phyloP scores from a whole-genome alignment of 352 stramenopile species.

The Pythium utonaiense region DNA sequence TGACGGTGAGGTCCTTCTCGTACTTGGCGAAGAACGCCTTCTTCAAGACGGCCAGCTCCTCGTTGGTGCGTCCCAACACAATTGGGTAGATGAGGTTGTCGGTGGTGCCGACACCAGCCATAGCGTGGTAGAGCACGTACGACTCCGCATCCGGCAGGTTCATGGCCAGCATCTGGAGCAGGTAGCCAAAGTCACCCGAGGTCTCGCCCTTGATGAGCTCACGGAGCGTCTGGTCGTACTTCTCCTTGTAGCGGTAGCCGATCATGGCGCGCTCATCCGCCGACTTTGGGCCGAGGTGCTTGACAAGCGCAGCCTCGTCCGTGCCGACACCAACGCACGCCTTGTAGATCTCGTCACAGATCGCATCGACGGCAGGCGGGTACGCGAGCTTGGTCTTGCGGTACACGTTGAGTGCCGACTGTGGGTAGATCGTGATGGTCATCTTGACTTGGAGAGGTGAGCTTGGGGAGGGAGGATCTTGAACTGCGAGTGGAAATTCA shows the following conservation, averaged over 20 bases:
- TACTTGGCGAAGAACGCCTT: slow-evolving; percentile 43
- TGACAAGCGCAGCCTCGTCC: slow-evolving; percentile 56
- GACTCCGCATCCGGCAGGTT: slow-evolving; percentile 54
- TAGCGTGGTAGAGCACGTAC: slow-evolving; percentile 60
- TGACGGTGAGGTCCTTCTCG: slow-evolving; percentile 35
- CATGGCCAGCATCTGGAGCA: slow-evolving; percentile 55
- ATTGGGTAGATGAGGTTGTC: slow-evolving; percentile 61
- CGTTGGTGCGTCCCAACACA: slow-evolving; percentile 31
- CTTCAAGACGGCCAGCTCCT: slow-evolving; percentile 42
- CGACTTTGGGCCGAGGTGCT: slow-evolving; percentile 40
- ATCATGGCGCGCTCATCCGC: slow-evolving; percentile 49
- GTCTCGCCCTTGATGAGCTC: slow-evolving; percentile 64
- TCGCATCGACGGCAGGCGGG: slow-evolving; percentile 37
- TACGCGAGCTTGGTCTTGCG: slow-evolving; percentile 51
- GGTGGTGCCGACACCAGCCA: slow-evolving; percentile 47
- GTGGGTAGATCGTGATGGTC: slow-evolving; percentile 62
- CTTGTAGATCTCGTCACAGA: slow-evolving; percentile 61
- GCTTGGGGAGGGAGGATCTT: slow-evolving; percentile 16
- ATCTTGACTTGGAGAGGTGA: slow-evolving; percentile 22
- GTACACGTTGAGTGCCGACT: slow-evolving; percentile 59
- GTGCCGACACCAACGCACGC: slow-evolving; percentile 62
- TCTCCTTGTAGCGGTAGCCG: slow-evolving; percentile 52
- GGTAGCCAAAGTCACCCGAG: slow-evolving; percentile 54
- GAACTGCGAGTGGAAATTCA: slow-evolving; percentile 23
- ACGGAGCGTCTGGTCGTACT: slow-evolving; percentile 41